phyloP scores from a whole-genome alignment of 106 monocot species.

The Alisma plantagoaquatica region DNA sequence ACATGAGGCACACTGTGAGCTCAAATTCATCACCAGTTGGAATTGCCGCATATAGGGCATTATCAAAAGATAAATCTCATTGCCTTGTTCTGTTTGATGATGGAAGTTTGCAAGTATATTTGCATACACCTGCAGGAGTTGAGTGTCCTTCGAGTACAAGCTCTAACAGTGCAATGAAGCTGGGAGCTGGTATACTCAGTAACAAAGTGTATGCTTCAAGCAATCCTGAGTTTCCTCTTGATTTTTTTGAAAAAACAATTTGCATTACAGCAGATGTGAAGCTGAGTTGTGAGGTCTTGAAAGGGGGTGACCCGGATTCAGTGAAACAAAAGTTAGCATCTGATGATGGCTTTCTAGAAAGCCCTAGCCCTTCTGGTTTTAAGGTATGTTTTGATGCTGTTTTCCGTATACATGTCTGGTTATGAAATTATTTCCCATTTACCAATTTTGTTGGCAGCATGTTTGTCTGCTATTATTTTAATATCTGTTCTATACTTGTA shows the following conservation, averaged over 20 bases:
- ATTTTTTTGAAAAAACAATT: slow-evolving; percentile 92
- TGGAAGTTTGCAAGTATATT: slow-evolving; percentile 91
- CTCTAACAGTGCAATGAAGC: slow-evolving; percentile 55
- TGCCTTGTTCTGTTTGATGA: slow-evolving; percentile 92
- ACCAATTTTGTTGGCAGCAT: no score
- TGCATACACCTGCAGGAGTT: slow-evolving; percentile 32
- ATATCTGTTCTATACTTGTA: no score
- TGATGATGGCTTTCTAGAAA: slow-evolving; percentile 93
- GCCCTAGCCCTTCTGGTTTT: slow-evolving; percentile 67
- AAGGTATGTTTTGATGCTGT: slow-evolving; percentile 56
- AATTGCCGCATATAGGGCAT: slow-evolving; percentile 77
- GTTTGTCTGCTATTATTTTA: no score
- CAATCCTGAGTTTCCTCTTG: slow-evolving; percentile 92
- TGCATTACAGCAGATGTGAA: slow-evolving; percentile 83
- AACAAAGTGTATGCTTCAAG: slow-evolving; percentile 50
- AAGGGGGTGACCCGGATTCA: slow-evolving; percentile 74
- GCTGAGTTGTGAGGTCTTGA: slow-evolving; percentile 63
- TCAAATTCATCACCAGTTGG: slow-evolving; percentile 76
- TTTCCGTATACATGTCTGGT: background rate
- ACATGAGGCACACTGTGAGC: slow-evolving; percentile 73
- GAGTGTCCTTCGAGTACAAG: slow-evolving; percentile 28
- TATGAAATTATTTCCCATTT: background rate
- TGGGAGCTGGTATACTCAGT: slow-evolving; percentile 72
- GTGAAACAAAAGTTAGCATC: slow-evolving; percentile 76
- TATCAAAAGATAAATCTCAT: slow-evolving; percentile 81